Conservation (phyloP, 768 basidiomycete species). For the Macrolepiota fuliginosa region DNA sequence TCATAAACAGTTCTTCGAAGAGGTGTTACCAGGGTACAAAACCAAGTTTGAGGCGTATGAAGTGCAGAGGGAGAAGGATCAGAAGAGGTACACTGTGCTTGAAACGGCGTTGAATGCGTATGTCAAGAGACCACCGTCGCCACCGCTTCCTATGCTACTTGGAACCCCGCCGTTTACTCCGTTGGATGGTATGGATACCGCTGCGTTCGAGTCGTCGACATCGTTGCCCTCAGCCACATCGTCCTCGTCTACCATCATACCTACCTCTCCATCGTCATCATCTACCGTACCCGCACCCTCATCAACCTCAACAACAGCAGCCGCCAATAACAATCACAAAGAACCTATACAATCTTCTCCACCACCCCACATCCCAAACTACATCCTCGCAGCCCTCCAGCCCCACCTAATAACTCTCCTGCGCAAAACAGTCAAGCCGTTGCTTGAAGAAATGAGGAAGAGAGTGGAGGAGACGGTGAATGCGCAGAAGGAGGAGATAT, state of each 20-base stretch:
- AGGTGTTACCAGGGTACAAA: slow-evolving; percentile 11
- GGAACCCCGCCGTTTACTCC: neutral
- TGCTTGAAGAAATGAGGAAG: slow-evolving; percentile 15
- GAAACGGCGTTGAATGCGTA: slow-evolving; percentile 23
- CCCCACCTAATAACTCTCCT: slow-evolving; percentile 17
- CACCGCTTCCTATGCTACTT: neutral
- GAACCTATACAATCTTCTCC: neutral
- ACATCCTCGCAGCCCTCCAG: slow-evolving; percentile 18
- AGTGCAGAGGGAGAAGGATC: slow-evolving; percentile 13
- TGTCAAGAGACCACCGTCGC: slow-evolving; percentile 15
- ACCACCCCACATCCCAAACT: neutral
- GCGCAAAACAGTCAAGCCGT: slow-evolving; percentile 15
- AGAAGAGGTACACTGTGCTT: slow-evolving; percentile 15
- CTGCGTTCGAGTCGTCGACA: no score
- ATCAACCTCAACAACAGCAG: neutral
- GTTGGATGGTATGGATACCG: neutral
- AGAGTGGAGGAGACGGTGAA: slow-evolving; percentile 19
- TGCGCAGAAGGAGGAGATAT: slow-evolving; percentile 19
- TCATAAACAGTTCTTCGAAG: neutral
- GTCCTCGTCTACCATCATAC: neutral
- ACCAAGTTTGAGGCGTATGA: slow-evolving; percentile 13
- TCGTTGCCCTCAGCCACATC: neutral
- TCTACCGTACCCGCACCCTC: neutral
- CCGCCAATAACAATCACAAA: neutral
- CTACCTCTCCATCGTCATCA: neutral